phyloP scores from a whole-genome alignment of 75 land plant species.

The Larix kaempferi region DNA sequence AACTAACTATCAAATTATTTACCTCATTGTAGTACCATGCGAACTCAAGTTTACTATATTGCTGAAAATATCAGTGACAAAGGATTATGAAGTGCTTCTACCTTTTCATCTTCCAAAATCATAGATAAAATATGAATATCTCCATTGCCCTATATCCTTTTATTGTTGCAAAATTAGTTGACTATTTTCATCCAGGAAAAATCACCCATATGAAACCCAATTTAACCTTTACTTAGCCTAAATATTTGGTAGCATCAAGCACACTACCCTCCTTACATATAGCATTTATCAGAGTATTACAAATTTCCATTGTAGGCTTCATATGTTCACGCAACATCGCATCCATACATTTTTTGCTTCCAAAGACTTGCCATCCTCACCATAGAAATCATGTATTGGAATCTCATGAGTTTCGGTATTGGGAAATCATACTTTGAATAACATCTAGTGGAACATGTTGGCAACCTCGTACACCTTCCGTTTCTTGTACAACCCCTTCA shows the following conservation, averaged over 20 bases:
- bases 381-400: conserved; percentile 23
- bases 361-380: conserved; percentile 10
- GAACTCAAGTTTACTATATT: too few species aligned
- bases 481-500: conserved; percentile 36
- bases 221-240: conserved; percentile 18
- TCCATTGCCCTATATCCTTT: too few species aligned
- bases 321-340: conserved; percentile 12
- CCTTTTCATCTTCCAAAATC: too few species aligned
- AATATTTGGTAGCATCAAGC: conserved; percentile 31
- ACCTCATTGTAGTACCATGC: too few species aligned
- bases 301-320: conserved; percentile 17
- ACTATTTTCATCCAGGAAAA: too few species aligned
- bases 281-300: conserved; percentile 23
- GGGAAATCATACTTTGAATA: conserved; percentile 19
- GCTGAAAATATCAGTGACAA: too few species aligned
- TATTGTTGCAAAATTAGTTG: too few species aligned
- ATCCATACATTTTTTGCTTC: conserved; percentile 25
- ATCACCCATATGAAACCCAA: too few species aligned
- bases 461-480: conserved; percentile 36
- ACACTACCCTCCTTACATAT: conserved; percentile 27
- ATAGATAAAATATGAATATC: too few species aligned
- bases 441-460: conserved; percentile 24
- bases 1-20: too few species aligned
- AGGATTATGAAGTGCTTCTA: too few species aligned
- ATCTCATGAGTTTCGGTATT: conserved; percentile 20